Evolutionary conservation across 2,329 filamentous ascomycete genomes (phyloP).

Genomic region (Aspergillus sclerotialis): DNA sequence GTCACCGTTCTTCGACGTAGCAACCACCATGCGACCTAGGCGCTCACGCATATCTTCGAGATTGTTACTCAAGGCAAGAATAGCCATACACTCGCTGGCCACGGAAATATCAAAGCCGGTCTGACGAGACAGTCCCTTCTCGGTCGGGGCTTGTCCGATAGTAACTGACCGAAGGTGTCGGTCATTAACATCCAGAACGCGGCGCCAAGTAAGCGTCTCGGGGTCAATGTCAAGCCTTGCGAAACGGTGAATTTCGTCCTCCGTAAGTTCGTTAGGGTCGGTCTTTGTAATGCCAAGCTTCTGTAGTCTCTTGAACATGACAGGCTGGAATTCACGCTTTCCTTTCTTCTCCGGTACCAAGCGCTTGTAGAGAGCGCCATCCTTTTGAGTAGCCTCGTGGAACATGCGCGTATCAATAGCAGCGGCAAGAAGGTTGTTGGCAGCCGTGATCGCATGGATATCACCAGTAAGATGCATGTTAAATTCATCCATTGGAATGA

Average conservation of each 20-base stretch:
- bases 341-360: slow-evolving; percentile 87
- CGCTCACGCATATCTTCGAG: slow-evolving; percentile 86
- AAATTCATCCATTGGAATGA: slow-evolving; percentile 99
- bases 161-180: slow-evolving; percentile 85
- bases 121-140: slow-evolving; percentile 79
- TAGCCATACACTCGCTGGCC: slow-evolving; percentile 96
- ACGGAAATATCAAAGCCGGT: slow-evolving; percentile 98
- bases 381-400: slow-evolving; percentile 92
- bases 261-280: slow-evolving; percentile 80
- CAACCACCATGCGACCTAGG: slow-evolving; percentile 91
- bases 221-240: slow-evolving; percentile 95
- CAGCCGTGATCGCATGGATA: slow-evolving; percentile 93
- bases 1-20: slow-evolving; percentile 75
- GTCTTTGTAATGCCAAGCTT: slow-evolving; percentile 96
- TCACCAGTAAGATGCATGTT: slow-evolving; percentile 96
- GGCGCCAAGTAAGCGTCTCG: slow-evolving; percentile 93
- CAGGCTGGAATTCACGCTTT: slow-evolving; percentile 73
- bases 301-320: slow-evolving; percentile 89
- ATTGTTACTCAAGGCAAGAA: slow-evolving; percentile 85
- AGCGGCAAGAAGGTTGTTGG: slow-evolving; percentile 93
- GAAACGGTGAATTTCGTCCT: slow-evolving; percentile 80
- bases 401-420: slow-evolving; percentile 98
- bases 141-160: slow-evolving; percentile 78
- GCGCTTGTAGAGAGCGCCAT: slow-evolving; percentile 77
- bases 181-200: slow-evolving; percentile 95